phyloP scores from a whole-genome alignment of 2,329 filamentous ascomycete genomes.

The Davidsoniella virescens region DNA sequence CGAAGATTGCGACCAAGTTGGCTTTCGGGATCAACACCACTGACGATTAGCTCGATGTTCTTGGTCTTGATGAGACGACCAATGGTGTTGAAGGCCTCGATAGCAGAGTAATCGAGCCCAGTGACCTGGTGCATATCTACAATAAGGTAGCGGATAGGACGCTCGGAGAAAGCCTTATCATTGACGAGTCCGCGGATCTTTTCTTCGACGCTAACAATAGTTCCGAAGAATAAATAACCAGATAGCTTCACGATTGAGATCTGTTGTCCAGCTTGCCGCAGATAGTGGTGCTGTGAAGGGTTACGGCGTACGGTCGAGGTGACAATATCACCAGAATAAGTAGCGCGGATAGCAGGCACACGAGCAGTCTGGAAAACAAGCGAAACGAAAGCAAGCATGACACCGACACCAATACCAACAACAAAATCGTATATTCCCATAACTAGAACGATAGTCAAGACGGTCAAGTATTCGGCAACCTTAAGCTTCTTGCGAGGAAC shows the following conservation, averaged over 20 bases:
- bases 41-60: slow-evolving; percentile 66
- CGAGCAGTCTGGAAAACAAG: slow-evolving; percentile 84
- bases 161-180: slow-evolving; percentile 59
- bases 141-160: slow-evolving; percentile 77
- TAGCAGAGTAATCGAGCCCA: slow-evolving; percentile 88
- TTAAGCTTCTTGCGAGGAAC: slow-evolving; percentile 80
- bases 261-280: slow-evolving; percentile 72
- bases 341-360: slow-evolving; percentile 74
- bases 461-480: slow-evolving; percentile 73
- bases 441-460: slow-evolving; percentile 75
- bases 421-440: slow-evolving; percentile 98
- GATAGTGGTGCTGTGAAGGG: slow-evolving; percentile 71
- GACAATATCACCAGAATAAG: slow-evolving; percentile 78
- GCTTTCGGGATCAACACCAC: slow-evolving; percentile 60
- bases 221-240: slow-evolving; percentile 96
- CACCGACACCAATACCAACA: slow-evolving; percentile 79
- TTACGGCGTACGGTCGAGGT: slow-evolving; percentile 87
- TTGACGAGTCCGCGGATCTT: slow-evolving; percentile 69
- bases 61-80: slow-evolving; percentile 66
- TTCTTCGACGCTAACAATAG: slow-evolving; percentile 87
- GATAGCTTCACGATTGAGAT: slow-evolving; percentile 83
- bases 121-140: slow-evolving; percentile 81
- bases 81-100: slow-evolving; percentile 86
- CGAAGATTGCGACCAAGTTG: slow-evolving; percentile 63
- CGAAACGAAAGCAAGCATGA: slow-evolving; percentile 77